A percentile compares a stretch with the other conserved stretches of the same genome.
These are phyloP conservation scores for Candida sp. DNA, from an alignment of 1,139 yeast species.

Conservation along the genomic window DNA sequence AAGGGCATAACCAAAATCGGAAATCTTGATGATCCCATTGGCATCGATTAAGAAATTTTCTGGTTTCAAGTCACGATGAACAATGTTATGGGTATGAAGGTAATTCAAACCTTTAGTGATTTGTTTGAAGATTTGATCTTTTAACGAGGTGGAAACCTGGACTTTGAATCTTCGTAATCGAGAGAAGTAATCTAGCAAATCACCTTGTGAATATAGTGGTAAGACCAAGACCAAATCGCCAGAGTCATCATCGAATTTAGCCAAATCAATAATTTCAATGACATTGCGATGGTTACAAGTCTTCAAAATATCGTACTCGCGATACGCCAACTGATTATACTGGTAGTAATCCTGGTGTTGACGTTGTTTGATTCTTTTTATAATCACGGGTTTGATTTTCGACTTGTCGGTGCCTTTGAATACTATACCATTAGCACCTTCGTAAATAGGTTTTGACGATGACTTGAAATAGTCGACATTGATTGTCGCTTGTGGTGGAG, in stretches of 20 bases:
- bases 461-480: constrained; percentile 20
- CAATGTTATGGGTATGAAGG: constrained; percentile 40
- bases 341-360: constrained; percentile 10
- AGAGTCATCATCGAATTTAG: constrained; percentile 9
- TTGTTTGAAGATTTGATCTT: constrained; percentile 47
- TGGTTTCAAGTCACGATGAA: constrained; percentile 55
- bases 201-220: constrained; percentile 48
- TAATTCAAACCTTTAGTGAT: constrained; percentile 43
- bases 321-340: constrained; percentile 18
- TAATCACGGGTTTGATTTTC: constrained; percentile 18
- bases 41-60: constrained; percentile 49
- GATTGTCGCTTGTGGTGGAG: constrained; percentile 5
- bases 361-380: constrained; percentile 29
- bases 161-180: constrained; percentile 31
- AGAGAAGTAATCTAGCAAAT: constrained; percentile 41
- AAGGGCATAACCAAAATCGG: constrained; percentile 53
- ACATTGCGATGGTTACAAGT: constrained; percentile 26
- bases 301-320: constrained; percentile 29
- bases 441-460: constrained; percentile 31
- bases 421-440: constrained; percentile 44
- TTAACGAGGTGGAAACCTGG: constrained; percentile 26
- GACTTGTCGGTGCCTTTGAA: constrained; percentile 25
- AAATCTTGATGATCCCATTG: constrained; percentile 41
- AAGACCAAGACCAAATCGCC: constrained; percentile 26
- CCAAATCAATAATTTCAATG: constrained; percentile 26